Conservation (phyloP, 2,329 filamentous ascomycete species). For the Verticillium nonalfalfae region DNA sequence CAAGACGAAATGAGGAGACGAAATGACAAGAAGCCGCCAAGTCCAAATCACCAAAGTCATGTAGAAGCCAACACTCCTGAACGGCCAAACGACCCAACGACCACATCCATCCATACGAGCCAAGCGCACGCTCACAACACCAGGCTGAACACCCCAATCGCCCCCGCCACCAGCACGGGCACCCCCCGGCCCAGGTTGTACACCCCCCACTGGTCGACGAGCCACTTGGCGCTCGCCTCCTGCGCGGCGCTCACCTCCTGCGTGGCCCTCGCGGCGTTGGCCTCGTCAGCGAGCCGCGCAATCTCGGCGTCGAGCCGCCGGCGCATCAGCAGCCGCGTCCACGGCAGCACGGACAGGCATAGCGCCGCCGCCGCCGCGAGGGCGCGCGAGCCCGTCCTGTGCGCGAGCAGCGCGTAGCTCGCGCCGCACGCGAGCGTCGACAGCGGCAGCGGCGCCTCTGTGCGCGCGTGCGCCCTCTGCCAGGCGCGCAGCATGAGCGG, state of each 20-base stretch:
- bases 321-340: constrained; percentile 38
- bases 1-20: too few relatives aligned
- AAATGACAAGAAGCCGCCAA: too few relatives aligned
- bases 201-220: constrained; percentile 50
- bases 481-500: constrained; percentile 51
- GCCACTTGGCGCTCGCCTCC: constrained; percentile 38
- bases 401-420: constrained; percentile 36
- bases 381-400: constrained; percentile 22
- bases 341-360: constrained; percentile 36
- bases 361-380: constrained; percentile 40
- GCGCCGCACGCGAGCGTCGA: constrained; percentile 31
- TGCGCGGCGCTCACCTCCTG: constrained; percentile 23
- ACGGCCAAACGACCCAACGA: too few relatives aligned
- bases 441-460: constrained; percentile 29
- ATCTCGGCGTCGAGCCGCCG: constrained; percentile 40
- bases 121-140: constrained; percentile 9
- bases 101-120: too few relatives aligned
- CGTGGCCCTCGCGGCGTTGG: constrained; percentile 17
- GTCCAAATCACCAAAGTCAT: too few relatives aligned
- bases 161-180: constrained; percentile 17
- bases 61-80: too few relatives aligned
- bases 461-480: constrained; percentile 32
- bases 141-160: constrained; percentile 20
- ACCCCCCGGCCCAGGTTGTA: constrained; percentile 39
- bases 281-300: constrained; percentile 31